Evolutionary conservation across 1,284 basidiomycete species (phyloP).

Genomic region (Cystobasidiaceae sp.): DNA sequence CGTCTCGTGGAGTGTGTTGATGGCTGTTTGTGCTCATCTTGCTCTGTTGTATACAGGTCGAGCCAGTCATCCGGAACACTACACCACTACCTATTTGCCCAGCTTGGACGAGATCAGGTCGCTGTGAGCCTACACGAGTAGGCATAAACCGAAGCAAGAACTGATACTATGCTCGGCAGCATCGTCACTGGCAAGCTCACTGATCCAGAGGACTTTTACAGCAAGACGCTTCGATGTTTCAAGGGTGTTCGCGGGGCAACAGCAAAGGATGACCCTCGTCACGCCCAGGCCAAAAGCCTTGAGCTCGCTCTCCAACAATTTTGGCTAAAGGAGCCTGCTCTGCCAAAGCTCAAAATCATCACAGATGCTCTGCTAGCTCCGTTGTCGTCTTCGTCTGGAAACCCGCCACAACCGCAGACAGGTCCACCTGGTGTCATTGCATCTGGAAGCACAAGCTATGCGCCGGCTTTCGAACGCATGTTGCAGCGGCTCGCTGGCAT

Average conservation of each 20-base stretch:
- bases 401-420: no score
- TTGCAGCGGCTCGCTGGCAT: no score
- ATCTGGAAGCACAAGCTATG: no score
- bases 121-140: neutral
- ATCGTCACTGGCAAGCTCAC: neutral
- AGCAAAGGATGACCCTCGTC: neutral
- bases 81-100: constrained; percentile 3
- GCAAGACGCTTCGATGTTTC: neutral
- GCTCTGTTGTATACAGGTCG: neutral
- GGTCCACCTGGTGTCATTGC: no score
- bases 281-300: neutral
- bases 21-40: neutral
- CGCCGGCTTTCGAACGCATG: no score
- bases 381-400: no score
- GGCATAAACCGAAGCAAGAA: no score
- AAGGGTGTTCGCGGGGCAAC: neutral
- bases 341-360: neutral
- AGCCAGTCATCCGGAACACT: constrained; percentile 5
- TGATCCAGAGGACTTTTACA: neutral
- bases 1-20: neutral
- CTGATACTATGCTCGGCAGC: neutral
- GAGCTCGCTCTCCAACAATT: neutral
- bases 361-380: no score
- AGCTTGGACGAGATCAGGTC: neutral
- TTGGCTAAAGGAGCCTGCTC: neutral